Percentiles rank a stretch among this genome's conserved stretches.
Conservation (phyloP, 1,139 yeast species). For the Taphrina pruni region DNA sequence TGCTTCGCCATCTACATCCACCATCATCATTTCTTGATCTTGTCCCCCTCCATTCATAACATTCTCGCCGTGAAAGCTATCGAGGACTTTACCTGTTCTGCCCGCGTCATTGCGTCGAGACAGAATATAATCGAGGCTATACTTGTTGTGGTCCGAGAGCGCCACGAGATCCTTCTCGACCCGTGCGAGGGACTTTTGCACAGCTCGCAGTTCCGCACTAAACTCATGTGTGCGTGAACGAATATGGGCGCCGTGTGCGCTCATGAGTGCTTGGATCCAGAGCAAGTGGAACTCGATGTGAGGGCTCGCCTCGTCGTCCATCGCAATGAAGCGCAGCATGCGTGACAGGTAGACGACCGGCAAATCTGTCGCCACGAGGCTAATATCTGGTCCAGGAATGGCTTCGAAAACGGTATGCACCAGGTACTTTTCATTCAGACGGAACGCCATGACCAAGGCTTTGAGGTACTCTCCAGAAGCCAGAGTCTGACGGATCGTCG, state of each 20-base stretch:
- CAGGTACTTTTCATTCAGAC: conserved; percentile 80
- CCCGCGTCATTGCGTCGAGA: conserved; percentile 32
- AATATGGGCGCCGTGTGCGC: conserved; percentile 79
- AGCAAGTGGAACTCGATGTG: conserved; percentile 83
- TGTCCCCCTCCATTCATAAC: neutral
- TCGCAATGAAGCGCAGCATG: conserved; percentile 73
- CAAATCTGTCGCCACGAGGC: conserved; percentile 66
- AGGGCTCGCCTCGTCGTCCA: conserved; percentile 71
- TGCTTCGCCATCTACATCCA: conserved; percentile 5
- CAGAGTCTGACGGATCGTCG: conserved; percentile 64
- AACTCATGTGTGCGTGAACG: conserved; percentile 67
- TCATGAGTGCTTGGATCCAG: conserved; percentile 75
- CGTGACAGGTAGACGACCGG: conserved; percentile 79
- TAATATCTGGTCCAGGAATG: conserved; percentile 76
- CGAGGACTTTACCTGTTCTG: neutral
- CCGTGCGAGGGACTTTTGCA: conserved; percentile 67
- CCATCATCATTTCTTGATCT: conserved; percentile 1
- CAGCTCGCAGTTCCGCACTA: conserved; percentile 64
- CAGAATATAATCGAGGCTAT: conserved; percentile 57
- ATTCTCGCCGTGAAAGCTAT: neutral
- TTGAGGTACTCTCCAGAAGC: conserved; percentile 58
- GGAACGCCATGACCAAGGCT: conserved; percentile 90
- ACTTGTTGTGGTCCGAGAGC: conserved; percentile 63
- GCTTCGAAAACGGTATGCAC: conserved; percentile 75
- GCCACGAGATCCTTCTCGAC: conserved; percentile 74